phyloP scores from a whole-genome alignment of 805 yeast genomes.

The Candida cerambycidarum region DNA sequence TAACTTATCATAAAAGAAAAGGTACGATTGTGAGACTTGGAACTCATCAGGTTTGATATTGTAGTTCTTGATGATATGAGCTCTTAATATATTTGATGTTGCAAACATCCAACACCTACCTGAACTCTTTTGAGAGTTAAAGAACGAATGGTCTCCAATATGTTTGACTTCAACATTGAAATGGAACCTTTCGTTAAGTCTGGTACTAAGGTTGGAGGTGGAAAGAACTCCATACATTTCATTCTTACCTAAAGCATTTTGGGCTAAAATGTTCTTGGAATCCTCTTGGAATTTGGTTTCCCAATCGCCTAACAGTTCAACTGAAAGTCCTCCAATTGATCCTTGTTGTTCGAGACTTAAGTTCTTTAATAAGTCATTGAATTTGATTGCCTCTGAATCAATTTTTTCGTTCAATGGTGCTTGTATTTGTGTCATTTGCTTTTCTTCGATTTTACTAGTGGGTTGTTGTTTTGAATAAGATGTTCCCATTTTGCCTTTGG shows the following conservation, averaged over 20 bases:
- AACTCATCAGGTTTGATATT: constrained; percentile 53
- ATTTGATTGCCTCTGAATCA: constrained; percentile 1
- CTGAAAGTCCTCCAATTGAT: constrained; percentile 18
- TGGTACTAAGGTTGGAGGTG: constrained; percentile 22
- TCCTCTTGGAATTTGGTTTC: constrained; percentile 43
- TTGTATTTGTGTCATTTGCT: too few relatives aligned
- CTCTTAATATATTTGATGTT: constrained; percentile 69
- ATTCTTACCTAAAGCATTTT: constrained; percentile 53
- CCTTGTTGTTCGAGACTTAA: constrained; percentile 13
- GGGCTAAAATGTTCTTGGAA: constrained; percentile 52
- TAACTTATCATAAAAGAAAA: constrained; percentile 82
- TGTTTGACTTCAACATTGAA: constrained; percentile 38
- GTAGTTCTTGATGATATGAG: constrained; percentile 59
- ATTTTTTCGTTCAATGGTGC: not conserved
- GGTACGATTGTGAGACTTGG: constrained; percentile 74
- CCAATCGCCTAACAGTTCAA: constrained; percentile 41
- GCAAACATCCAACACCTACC: constrained; percentile 94
- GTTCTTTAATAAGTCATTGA: constrained; percentile 15
- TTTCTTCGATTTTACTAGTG: constrained; percentile 5
- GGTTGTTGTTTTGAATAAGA: constrained; percentile 9
- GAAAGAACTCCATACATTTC: constrained; percentile 45
- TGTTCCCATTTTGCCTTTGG: constrained; percentile 15
- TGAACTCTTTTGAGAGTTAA: constrained; percentile 63
- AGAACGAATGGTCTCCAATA: constrained; percentile 35
- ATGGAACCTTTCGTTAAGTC: constrained; percentile 28